Conservation (phyloP, 2,329 filamentous ascomycete species). For the Botrytis fragariae region DNA sequence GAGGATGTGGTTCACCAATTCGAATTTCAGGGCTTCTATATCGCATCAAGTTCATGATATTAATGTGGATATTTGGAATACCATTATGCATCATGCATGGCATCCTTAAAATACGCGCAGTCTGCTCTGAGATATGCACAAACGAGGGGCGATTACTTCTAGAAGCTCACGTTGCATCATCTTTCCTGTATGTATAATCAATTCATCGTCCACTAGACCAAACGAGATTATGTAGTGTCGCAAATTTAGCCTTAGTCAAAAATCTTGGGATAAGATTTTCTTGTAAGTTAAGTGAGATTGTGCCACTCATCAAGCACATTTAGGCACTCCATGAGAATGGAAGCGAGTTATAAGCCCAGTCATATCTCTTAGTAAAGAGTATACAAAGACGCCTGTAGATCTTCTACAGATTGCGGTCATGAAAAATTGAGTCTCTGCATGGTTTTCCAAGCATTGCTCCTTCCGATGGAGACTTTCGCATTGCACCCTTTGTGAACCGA, state of each 20-base stretch:
- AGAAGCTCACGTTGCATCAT: neutral
- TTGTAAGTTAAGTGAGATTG: neutral
- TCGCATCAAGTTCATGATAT: neutral
- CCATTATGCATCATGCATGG: conserved; percentile 6
- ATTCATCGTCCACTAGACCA: neutral
- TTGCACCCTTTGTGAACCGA: neutral
- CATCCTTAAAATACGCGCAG: neutral
- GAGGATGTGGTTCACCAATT: conserved; percentile 12
- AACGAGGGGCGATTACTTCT: neutral
- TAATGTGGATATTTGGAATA: conserved; percentile 12
- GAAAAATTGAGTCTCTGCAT: conserved; percentile 19
- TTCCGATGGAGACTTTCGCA: neutral
- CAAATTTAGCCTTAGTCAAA: conserved; percentile 8
- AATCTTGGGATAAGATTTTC: neutral
- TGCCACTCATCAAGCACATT: conserved; percentile 1
- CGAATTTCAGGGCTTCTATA: conserved; percentile 2
- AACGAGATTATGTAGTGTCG: neutral
- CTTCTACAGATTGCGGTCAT: conserved; percentile 16
- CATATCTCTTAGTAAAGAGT: conserved; percentile 10
- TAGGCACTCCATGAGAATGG: neutral
- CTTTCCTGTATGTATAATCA: neutral
- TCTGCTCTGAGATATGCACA: neutral
- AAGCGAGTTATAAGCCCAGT: conserved; percentile 8
- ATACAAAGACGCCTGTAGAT: conserved; percentile 7
- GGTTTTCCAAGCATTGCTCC: conserved; percentile 9